Conservation (phyloP, 2,329 filamentous ascomycete species). For the Aaosphaeria pasadenensis region DNA sequence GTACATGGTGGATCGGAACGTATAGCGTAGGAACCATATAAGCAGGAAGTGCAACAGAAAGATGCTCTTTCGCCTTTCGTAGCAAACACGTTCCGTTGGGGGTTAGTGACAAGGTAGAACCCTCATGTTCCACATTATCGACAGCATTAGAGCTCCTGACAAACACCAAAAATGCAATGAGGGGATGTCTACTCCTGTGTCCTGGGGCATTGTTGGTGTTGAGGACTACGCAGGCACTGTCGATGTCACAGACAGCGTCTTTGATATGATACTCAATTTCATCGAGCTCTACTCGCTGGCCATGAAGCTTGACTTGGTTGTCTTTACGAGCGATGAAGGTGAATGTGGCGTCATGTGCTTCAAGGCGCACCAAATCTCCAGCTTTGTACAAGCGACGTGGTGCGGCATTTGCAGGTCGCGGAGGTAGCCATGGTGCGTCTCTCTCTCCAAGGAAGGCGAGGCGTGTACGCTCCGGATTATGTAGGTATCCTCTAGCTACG, state of each 20-base stretch:
- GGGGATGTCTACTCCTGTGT: neutral
- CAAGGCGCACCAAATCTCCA: slow-evolving; percentile 45
- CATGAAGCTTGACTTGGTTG: slow-evolving; percentile 9
- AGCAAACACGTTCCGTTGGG: no score
- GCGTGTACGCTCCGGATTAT: slow-evolving; percentile 29
- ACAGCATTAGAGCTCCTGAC: neutral
- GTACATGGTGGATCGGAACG: neutral
- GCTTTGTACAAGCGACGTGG: slow-evolving; percentile 45
- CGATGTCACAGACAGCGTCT: neutral
- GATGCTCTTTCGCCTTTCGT: neutral
- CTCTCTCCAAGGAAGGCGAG: slow-evolving; percentile 42
- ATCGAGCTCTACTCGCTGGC: slow-evolving; percentile 9
- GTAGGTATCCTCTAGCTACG: slow-evolving; percentile 16
- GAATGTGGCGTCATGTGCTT: slow-evolving; percentile 4
- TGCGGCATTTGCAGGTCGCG: slow-evolving; percentile 22
- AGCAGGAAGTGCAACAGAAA: neutral
- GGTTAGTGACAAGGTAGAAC: neutral
- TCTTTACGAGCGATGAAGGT: slow-evolving; percentile 8
- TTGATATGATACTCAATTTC: slow-evolving; percentile 10
- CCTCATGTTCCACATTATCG: neutral
- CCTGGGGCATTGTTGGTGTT: neutral
- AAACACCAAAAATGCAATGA: neutral
- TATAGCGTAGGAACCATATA: neutral
- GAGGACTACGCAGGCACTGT: neutral
- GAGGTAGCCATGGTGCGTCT: slow-evolving; percentile 10